These are phyloP conservation scores for Xylariomycetidae sp. DNA, from an alignment of 2,329 filamentous ascomycete genomes.

Conservation along the genomic window DNA sequence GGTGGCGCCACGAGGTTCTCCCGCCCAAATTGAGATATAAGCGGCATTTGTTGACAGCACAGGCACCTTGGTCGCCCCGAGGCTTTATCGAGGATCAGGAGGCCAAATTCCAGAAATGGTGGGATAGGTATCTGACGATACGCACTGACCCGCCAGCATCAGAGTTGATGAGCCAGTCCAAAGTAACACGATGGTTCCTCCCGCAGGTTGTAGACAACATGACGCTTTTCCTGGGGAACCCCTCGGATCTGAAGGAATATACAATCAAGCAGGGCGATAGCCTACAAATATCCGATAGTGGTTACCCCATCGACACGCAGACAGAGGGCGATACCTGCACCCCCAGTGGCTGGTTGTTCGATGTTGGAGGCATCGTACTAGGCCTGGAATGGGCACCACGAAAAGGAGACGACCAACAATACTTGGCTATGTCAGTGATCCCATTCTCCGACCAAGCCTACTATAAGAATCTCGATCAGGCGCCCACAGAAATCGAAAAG, in stretches of 20 bases:
- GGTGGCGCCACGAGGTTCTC: conserved; percentile 24
- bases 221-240: conserved; percentile 21
- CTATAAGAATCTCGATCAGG: conserved; percentile 34
- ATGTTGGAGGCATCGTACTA: conserved; percentile 49
- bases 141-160: conserved; percentile 15
- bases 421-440: conserved; percentile 47
- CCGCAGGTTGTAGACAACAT: conserved; percentile 18
- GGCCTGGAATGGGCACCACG: conserved; percentile 49
- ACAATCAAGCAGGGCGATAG: conserved; percentile 17
- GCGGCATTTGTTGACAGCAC: conserved; percentile 14
- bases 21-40: conserved; percentile 22
- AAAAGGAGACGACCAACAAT: conserved; percentile 33
- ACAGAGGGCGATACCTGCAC: conserved; percentile 8
- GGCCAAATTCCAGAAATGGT: conserved; percentile 18
- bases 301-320: conserved; percentile 15
- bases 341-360: conserved; percentile 45
- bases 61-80: conserved; percentile 22
- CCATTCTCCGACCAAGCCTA: conserved; percentile 47
- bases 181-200: conserved; percentile 19
- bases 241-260: conserved; percentile 21
- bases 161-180: conserved; percentile 14
- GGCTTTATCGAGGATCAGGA: conserved; percentile 17
- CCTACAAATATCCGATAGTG: conserved; percentile 20
- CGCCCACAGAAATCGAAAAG: conserved; percentile 32
- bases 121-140: conserved; percentile 14